Evolutionary conservation across 352 stramenopile species (phyloP), one percentile per base, ranked within the genome.

Genomic region (Pythium chondricola): DNA sequence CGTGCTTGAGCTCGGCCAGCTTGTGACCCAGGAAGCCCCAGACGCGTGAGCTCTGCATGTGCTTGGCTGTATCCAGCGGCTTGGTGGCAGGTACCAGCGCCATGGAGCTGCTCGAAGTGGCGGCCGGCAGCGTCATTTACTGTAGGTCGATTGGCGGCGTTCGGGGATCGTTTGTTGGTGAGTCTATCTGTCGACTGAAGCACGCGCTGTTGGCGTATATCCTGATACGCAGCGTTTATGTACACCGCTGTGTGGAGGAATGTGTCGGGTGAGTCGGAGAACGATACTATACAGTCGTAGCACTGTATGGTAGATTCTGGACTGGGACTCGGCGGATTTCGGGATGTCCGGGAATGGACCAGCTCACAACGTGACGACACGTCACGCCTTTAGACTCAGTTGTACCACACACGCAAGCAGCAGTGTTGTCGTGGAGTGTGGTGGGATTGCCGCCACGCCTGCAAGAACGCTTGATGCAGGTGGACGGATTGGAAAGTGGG

Each of bases 11-110:
- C 26, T 71, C 62, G 17, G 78, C 74, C 27, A 90, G 64, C 55
- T 83, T 86, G 62, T 88, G 79, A 30, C 79, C 79, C 4, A 90
- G 58, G 48, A 83, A 90, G 55, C 79, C 51, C 75, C 74, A 90
- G n/a, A 87, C 70, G 35, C 75, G 74, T 26, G 70, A 63, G 37
- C 52, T 50, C 26, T 64, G 55, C 18, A 49, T 39, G 16, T 50
- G 43, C 50, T 60, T 58, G 52, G 42, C n/a, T n/a, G 33, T 16
- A 30, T 43, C 49, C 17, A 43, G 25, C n/a, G 74, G 78, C 56
- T 69, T 59, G 39, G 44, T 66, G 43, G 78, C 43, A 18, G 73
- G 63, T 54, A 87, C 75, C 21, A 90, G 57, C 35, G 78, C 69
- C 33, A 48, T 58, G 26, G 64, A 70, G 32, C 22, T 32, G 17